Percentiles rank a stretch among this genome's conserved stretches.
Conservation (phyloP, 1,284 basidiomycete species). For the Ceratobasidium sp. region DNA sequence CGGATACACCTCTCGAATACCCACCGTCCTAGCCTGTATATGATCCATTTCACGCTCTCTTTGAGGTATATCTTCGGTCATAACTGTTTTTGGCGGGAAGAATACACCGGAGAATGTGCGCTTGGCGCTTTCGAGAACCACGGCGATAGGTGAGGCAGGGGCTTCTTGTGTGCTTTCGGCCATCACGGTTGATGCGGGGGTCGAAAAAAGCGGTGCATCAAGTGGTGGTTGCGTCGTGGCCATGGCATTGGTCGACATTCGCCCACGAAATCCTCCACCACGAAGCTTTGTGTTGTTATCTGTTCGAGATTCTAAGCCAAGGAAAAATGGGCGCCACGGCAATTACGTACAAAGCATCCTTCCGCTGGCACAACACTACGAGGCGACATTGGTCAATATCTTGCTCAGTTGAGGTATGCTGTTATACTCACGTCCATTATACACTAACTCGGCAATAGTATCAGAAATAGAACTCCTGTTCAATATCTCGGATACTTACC, state of each 20-base stretch:
- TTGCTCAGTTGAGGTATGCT: background rate
- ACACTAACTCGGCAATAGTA: background rate
- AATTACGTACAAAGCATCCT: constrained; percentile 3
- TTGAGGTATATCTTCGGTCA: background rate
- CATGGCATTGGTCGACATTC: too few species aligned
- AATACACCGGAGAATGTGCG: background rate
- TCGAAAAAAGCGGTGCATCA: background rate
- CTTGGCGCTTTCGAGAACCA: background rate
- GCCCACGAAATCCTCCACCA: background rate
- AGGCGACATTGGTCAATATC: background rate
- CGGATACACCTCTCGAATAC: background rate
- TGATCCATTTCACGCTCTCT: constrained; percentile 5
- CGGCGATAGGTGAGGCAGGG: background rate
- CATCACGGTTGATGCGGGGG: background rate
- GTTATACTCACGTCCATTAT: constrained; percentile 1
- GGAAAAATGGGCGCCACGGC: too few species aligned
- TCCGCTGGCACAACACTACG: constrained; percentile 13
- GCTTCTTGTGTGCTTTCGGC: background rate
- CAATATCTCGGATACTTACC: background rate
- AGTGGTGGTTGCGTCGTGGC: background rate
- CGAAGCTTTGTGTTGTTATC: background rate
- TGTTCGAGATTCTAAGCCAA: too few species aligned
- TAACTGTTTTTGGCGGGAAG: background rate
- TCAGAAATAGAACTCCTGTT: background rate
- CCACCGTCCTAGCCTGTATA: background rate